Evolutionary conservation across 1,284 basidiomycete species (phyloP), one percentile per base, ranked within the genome.

Genomic region (Boletus hoseneyae): DNA sequence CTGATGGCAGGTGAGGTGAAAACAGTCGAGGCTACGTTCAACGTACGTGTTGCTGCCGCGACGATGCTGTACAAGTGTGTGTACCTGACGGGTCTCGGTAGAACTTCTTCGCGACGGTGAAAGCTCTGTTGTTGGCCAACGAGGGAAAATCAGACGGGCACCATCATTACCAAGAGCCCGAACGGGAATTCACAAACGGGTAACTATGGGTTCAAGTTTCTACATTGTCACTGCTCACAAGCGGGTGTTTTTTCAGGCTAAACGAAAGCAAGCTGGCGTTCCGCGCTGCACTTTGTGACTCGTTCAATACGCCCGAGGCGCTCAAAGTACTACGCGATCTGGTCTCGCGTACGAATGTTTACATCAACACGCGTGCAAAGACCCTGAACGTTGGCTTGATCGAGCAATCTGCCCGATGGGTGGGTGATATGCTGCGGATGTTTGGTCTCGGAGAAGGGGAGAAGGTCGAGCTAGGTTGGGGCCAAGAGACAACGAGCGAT

Each of bases 81-180:
- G 7, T 40, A 21, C 55, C 52, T 61, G 34, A 59, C 13, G 6
- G 44, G 8, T 30, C 21, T 36, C n/a, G 23, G n/a, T 65, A 96
- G 93, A 99, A 99, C 71, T 99, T 98, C 72, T 99, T 99, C 72
- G 82, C 85, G 18, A 85, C 79, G 39, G 84, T 88, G 55, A 94
- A 90, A 66, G 94, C 97, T 15, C 77, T 97, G n/a, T 56, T 85
- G 19, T 72, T 71, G 42, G 74, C 71, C 8, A 74, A 78, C 41
- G 73, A 73, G 8, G 69, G 71, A 32, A 69, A 69, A 44, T 76
- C 77, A 11, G 82, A 85, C 60, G 80, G 77, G 41, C 72, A 77
- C 50, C 84, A 87, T 61, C 77, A 80, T 54, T 86, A 82, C 59
- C 79, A 83, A 58, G 73, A 73, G 23, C 72, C 76, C 11, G 92